These are phyloP conservation scores for Lobosporangium transversale DNA, from an alignment of 192 early-diverging fungal genomes.

Conservation along the genomic window DNA sequence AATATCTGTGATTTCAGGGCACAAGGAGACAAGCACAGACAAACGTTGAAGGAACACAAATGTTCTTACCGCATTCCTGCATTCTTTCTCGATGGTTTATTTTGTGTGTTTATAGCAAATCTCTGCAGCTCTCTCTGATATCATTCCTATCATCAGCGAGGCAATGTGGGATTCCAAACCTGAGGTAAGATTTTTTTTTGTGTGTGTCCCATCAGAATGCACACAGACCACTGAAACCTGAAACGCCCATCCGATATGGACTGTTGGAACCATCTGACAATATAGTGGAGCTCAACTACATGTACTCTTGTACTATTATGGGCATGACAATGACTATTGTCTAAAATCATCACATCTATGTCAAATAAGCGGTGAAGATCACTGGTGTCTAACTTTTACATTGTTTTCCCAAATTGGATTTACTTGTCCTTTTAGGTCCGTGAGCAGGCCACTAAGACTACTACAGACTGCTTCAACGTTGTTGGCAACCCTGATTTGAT, in stretches of 20 bases:
- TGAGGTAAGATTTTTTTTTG: constrained; percentile 63
- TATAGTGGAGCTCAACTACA: too few species aligned
- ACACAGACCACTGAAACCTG: too few species aligned
- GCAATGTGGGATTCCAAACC: constrained; percentile 87
- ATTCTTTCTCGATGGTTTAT: too few species aligned
- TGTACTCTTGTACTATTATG: too few species aligned
- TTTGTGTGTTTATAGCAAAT: constrained; percentile 57
- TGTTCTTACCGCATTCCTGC: too few species aligned
- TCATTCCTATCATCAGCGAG: constrained; percentile 78
- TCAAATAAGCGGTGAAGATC: too few species aligned
- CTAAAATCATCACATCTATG: constrained; percentile 6
- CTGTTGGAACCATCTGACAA: too few species aligned
- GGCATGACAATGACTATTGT: too few species aligned
- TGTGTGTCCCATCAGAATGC: too few species aligned
- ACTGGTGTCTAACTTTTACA: not conserved
- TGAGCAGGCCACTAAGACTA: constrained; percentile 66
- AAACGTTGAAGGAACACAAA: not conserved
- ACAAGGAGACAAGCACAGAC: too few species aligned
- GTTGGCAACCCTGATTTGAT: constrained; percentile 85
- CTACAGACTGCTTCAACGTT: constrained; percentile 73
- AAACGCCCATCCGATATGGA: too few species aligned
- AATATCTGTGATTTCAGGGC: not conserved
- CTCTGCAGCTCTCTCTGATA: constrained; percentile 63
- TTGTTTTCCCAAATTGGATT: not conserved
- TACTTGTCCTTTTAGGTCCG: constrained; percentile 23